phyloP scores from a whole-genome alignment of 108 stramenopile species.

The Conticribra guillardii region DNA sequence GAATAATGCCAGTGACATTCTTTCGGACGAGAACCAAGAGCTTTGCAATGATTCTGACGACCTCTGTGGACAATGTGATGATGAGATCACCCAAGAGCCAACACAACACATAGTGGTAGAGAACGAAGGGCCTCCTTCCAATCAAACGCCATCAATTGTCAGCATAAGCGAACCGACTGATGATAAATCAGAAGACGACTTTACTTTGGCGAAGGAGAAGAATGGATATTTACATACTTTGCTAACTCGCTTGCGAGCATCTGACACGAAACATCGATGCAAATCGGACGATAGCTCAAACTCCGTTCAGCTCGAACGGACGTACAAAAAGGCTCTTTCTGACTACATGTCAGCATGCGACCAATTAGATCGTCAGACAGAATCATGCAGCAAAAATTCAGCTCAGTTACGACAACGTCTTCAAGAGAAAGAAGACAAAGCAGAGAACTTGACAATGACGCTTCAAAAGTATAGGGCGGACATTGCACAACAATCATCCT shows the following conservation, averaged over 20 bases:
- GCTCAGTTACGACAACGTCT: slow-evolving; percentile 7
- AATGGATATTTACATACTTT: slow-evolving; percentile 12
- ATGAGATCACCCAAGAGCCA: too few relatives aligned
- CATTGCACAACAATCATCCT: slow-evolving; percentile 21
- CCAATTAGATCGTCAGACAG: slow-evolving; percentile 8
- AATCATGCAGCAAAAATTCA: not conserved
- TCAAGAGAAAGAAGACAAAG: slow-evolving; percentile 17
- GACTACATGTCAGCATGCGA: slow-evolving; percentile 11
- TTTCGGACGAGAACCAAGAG: too few relatives aligned
- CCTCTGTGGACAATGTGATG: too few relatives aligned
- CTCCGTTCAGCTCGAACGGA: slow-evolving; percentile 7
- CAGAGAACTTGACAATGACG: not conserved
- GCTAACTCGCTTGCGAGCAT: too few relatives aligned
- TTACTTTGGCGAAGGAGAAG: slow-evolving; percentile 1
- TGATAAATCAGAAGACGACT: too few relatives aligned
- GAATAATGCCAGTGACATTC: too few relatives aligned
- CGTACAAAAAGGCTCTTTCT: slow-evolving; percentile 8
- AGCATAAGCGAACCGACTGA: too few relatives aligned
- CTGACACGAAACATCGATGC: too few relatives aligned
- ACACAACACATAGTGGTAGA: too few relatives aligned
- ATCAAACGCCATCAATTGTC: too few relatives aligned
- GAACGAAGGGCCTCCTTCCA: too few relatives aligned
- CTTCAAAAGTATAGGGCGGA: slow-evolving; percentile 3
- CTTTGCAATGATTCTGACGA: too few relatives aligned
- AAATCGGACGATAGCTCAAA: not conserved